Base-by-base conservation (phyloP, 169 alveolate species). In the Plasmodium gallinaceum region DNA sequence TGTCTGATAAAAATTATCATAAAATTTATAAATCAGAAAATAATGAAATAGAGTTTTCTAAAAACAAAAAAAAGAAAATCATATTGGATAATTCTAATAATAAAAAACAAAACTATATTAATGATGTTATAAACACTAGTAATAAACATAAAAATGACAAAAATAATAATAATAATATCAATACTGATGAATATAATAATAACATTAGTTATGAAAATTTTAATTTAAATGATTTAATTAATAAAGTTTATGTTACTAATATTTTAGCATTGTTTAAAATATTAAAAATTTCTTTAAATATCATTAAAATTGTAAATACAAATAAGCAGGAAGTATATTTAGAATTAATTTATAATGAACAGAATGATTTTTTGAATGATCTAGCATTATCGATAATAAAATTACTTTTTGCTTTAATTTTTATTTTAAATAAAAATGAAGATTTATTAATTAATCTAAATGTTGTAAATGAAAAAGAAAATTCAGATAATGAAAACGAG, bases 351-450 rank as follows among this genome's bases (percentile, higher is more conserved):
- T 68, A 42, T 69, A 42, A 66, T 18, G 74, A 69, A 32, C 24
- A 32, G 22, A 68, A 83, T 52, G 22, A 83, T 39, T 83, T 24
- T 46, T 32, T 83, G 37, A n/a, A 16, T 26, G 70, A 83, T 16
- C 16, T 83, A 12, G 32, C 72, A 16, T 26, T 68, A 46, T 70
- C 70, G 1, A 60, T 83, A 7, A 83, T 66, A 71, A 83, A 83
- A 68, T 16, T 83, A 61, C 48, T 83, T 9, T 83, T 61, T 51
- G 66, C 85, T 1, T 45, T 83, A 68, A 58, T 68, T 20, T 83
- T 66, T 57, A 83, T 83, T 18, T 46, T 83, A 68, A 66, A 83
- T 45, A 83, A 45, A 57, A 83, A 83, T 83, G 85, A 83, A n/a
- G 69, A 46, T 2, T 46, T 68, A 26, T 54, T 68, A 54, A 83